phyloP scores from a whole-genome alignment of 176 grass and related monocot genomes.

The Alopecurus myosuroides region DNA sequence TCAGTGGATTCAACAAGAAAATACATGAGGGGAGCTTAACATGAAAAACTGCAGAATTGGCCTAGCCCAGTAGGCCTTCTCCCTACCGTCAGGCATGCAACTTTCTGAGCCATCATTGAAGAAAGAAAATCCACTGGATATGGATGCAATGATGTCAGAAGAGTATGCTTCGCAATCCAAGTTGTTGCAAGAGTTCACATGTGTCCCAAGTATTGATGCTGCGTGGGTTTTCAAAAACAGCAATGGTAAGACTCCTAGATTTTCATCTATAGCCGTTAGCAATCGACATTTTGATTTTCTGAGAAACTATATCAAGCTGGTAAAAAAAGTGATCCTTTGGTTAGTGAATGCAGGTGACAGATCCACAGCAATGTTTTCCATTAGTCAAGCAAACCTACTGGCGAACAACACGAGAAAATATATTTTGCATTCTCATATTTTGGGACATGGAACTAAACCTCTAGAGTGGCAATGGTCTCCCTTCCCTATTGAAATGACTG shows the following conservation, averaged over 20 bases:
- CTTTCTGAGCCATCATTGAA: neutral
- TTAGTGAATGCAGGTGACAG: slow-evolving; percentile 35
- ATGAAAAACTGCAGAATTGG: slow-evolving; percentile 11
- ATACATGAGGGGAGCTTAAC: neutral
- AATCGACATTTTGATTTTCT: neutral
- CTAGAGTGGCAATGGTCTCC: slow-evolving; percentile 59
- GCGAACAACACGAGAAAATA: slow-evolving; percentile 47
- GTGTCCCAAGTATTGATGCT: slow-evolving; percentile 40
- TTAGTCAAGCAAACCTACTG: slow-evolving; percentile 40
- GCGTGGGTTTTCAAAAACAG: slow-evolving; percentile 61
- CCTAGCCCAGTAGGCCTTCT: neutral
- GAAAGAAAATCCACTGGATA: slow-evolving; percentile 19
- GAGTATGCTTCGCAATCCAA: slow-evolving; percentile 47
- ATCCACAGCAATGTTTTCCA: slow-evolving; percentile 55
- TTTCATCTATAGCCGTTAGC: neutral
- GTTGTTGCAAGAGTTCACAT: slow-evolving; percentile 55
- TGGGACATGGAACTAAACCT: slow-evolving; percentile 12
- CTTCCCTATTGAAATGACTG: slow-evolving; percentile 57
- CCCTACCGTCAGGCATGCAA: slow-evolving; percentile 7
- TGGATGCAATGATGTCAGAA: slow-evolving; percentile 36
- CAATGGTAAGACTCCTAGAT: slow-evolving; percentile 2
- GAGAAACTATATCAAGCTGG: neutral
- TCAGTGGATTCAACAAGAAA: neutral
- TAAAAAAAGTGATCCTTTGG: neutral
- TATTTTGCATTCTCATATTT: slow-evolving; percentile 48